These are phyloP conservation scores for Neonectria coccinea DNA, from an alignment of 2,329 filamentous ascomycete genomes.

Conservation along the genomic window DNA sequence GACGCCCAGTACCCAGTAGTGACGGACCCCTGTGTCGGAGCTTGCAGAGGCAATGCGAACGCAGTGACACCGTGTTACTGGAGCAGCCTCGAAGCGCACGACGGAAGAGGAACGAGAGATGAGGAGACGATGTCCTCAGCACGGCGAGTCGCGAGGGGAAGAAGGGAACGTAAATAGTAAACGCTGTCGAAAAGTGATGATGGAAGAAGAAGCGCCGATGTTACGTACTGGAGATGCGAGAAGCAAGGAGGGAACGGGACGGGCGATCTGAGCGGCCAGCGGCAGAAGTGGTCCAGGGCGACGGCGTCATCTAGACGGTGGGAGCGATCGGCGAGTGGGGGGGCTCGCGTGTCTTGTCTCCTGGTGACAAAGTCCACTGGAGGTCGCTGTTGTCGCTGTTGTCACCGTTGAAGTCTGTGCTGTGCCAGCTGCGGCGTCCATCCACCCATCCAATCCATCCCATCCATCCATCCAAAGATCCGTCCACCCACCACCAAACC, in stretches of 20 bases:
- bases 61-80: slow-evolving; percentile 14
- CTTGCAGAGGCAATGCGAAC: slow-evolving; percentile 34
- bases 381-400: slow-evolving; percentile 3
- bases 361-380: slow-evolving; percentile 14
- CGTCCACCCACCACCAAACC: slow-evolving; percentile 1
- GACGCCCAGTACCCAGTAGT: slow-evolving; percentile 37
- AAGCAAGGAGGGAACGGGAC: slow-evolving; percentile 30
- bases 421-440: neutral
- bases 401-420: neutral
- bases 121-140: neutral
- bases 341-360: slow-evolving; percentile 31
- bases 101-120: neutral
- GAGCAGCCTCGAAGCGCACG: slow-evolving; percentile 11
- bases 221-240: slow-evolving; percentile 19
- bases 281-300: slow-evolving; percentile 15
- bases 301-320: slow-evolving; percentile 32
- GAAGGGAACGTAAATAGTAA: slow-evolving; percentile 15
- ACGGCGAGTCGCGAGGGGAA: slow-evolving; percentile 3
- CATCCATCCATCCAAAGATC: too few species aligned
- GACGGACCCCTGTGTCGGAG: slow-evolving; percentile 40
- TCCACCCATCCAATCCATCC: neutral
- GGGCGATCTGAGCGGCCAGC: slow-evolving; percentile 26
- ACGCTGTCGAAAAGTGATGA: slow-evolving; percentile 17
- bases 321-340: slow-evolving; percentile 32
- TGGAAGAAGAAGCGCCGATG: slow-evolving; percentile 24